Percentiles rank a stretch among this genome's conserved stretches.
These are phyloP conservation scores for Phialophora verrucosa DNA, from an alignment of 2,329 filamentous ascomycete genomes.

Conservation along the genomic window DNA sequence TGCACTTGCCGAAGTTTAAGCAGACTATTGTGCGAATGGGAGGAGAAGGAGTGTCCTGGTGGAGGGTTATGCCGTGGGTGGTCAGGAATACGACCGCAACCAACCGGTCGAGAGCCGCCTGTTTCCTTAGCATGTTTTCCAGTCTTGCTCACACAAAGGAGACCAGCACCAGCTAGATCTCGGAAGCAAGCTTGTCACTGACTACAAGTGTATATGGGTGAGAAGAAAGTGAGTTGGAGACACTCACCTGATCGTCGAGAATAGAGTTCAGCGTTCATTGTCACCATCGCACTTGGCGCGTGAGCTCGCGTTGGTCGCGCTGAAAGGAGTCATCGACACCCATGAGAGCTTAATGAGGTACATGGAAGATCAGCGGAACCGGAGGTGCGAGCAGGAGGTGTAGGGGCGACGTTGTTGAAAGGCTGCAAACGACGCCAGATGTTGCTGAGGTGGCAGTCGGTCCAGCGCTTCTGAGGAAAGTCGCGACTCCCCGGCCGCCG, in stretches of 20 bases:
- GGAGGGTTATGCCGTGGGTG: neutral
- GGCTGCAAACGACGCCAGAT: neutral
- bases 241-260: neutral
- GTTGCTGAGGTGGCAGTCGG: neutral
- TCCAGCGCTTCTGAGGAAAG: neutral
- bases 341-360: neutral
- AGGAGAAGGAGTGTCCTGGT: neutral
- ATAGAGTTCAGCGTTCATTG: neutral
- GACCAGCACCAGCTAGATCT: neutral
- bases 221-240: neutral
- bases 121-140: neutral
- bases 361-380: neutral
- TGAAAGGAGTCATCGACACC: neutral
- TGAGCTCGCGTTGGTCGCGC: neutral
- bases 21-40: neutral
- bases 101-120: neutral
- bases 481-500: neutral
- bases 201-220: neutral
- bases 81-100: neutral
- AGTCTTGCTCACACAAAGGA: neutral
- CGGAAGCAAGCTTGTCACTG: neutral
- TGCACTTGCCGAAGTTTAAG: neutral
- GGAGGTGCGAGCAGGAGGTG: neutral
- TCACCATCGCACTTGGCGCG: neutral
- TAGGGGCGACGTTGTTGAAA: neutral